Evolutionary conservation across 257 asterid genomes (phyloP), one percentile per base, ranked within the genome.

Genomic region (Nicotiana tomentosiformis): DNA sequence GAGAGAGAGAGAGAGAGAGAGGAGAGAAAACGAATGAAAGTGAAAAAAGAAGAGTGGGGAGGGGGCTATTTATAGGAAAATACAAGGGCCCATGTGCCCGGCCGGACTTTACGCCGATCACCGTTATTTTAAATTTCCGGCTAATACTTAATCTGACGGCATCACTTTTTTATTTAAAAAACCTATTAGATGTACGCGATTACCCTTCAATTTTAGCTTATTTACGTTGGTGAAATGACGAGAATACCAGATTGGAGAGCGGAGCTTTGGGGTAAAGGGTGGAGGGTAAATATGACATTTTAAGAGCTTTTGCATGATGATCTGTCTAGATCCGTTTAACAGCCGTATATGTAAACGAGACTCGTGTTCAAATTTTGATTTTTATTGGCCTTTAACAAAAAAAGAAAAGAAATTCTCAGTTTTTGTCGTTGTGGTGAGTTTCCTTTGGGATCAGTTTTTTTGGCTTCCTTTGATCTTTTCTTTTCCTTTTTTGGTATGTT

Each of bases 91-190:
- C 79, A 72, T 72, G 78, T 72, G 20, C 60, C 78, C 37, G 20
- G 46, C 60, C 78, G 60, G 78, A 72, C 60, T 39, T n/a, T 20
- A 70, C 37, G 78, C 78, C 78, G 78, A 70, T 20, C 78, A 43
- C 78, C 78, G 58, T 70, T 60, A 39, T 5, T 72, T 46, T 20
- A 46, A 46, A 12, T 23, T 72, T 6, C 78, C 78, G 60, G 35
- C 58, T 0, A 33, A 43, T 43, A 12, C 20, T 46, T 46, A 43
- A 72, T 72, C 78, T 43, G 78, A 72, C 78, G 78, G 37, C 58
- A 23, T 72, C 60, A 72, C 78, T 46, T 23, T 70, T 20, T 69
- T 11, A 10, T 70, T 43, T 35, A 7, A n/a, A 39, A 70, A 17
- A 67, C 7, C 30, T 15, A 5, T 20, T 70, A n/a, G 0, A 29